Evolutionary conservation across 169 alveolate genomes (phyloP).

Genomic region (Cryptosporidium felis): DNA sequence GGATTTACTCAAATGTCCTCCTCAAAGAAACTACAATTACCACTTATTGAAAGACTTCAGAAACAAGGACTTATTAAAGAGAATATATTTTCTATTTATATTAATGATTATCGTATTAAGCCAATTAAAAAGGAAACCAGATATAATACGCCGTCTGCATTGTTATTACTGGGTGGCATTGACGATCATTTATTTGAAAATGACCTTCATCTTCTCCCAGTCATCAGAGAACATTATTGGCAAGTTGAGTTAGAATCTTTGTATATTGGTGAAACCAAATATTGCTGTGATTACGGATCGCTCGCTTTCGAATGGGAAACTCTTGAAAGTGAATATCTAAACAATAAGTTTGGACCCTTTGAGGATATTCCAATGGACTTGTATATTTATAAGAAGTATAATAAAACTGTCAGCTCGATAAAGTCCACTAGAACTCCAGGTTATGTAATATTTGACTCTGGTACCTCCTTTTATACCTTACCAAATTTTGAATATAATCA

Average conservation of each 20-base stretch:
- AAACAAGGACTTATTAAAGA: slow-evolving; percentile 74
- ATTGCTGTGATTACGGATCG: slow-evolving; percentile 82
- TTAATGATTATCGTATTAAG: slow-evolving; percentile 68
- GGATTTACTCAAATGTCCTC: slow-evolving; percentile 87
- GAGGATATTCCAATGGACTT: slow-evolving; percentile 53
- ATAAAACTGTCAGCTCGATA: slow-evolving; percentile 16
- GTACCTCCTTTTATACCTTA: slow-evolving; percentile 86
- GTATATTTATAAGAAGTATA: slow-evolving; percentile 5
- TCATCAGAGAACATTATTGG: slow-evolving; percentile 87
- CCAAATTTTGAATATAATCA: slow-evolving; percentile 80
- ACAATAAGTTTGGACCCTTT: slow-evolving; percentile 34
- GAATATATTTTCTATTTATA: slow-evolving; percentile 85
- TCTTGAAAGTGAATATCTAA: slow-evolving; percentile 28
- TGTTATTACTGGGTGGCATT: slow-evolving; percentile 85
- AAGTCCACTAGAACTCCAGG: slow-evolving; percentile 58
- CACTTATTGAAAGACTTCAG: slow-evolving; percentile 83
- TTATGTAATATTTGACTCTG: slow-evolving; percentile 86
- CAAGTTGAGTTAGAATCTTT: slow-evolving; percentile 84
- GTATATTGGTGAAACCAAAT: slow-evolving; percentile 82
- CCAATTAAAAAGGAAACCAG: slow-evolving; percentile 1
- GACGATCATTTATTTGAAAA: slow-evolving; percentile 81
- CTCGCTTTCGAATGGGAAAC: slow-evolving; percentile 68
- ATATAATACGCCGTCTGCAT: slow-evolving; percentile 78
- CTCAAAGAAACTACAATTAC: slow-evolving; percentile 78
- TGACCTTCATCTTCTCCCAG: slow-evolving; percentile 84